These are phyloP conservation scores for Colletotrichum graminicola DNA, from an alignment of 2,329 filamentous ascomycete species.

Conservation along the genomic window DNA sequence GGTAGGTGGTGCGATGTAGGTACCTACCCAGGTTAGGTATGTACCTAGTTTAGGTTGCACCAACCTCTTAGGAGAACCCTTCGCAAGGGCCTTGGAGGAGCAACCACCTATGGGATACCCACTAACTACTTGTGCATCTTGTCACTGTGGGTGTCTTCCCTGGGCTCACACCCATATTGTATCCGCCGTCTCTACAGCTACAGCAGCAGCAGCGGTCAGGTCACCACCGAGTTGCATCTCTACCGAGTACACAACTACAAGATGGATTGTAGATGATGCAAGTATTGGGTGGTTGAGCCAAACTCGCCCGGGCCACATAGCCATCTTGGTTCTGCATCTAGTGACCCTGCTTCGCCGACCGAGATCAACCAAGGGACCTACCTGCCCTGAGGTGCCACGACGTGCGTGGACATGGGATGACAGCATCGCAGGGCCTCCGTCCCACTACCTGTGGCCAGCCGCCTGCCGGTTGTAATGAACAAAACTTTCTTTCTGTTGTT, in stretches of 20 bases:
- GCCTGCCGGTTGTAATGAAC: background rate
- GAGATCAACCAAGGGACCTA: background rate
- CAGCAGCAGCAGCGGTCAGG: constrained; percentile 2
- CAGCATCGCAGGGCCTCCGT: background rate
- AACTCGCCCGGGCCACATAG: background rate
- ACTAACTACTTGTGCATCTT: background rate
- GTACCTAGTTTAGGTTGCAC: background rate
- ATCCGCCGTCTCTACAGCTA: background rate
- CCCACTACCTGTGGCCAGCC: background rate
- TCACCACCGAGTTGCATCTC: background rate
- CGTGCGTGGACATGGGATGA: background rate
- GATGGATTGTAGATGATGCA: background rate
- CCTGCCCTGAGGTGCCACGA: background rate
- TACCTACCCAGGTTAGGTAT: too few species aligned
- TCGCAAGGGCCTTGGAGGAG: background rate
- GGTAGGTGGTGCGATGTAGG: background rate
- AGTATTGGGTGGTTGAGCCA: background rate
- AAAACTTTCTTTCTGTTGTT: background rate
- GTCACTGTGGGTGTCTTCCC: background rate
- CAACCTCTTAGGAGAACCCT: background rate
- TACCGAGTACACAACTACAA: background rate
- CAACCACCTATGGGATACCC: background rate
- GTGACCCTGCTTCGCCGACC: constrained; percentile 3
- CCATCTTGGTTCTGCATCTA: background rate
- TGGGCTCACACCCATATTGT: background rate